Base-by-base conservation (phyloP, 805 yeast species). In the Monosporozyma aerobia region DNA sequence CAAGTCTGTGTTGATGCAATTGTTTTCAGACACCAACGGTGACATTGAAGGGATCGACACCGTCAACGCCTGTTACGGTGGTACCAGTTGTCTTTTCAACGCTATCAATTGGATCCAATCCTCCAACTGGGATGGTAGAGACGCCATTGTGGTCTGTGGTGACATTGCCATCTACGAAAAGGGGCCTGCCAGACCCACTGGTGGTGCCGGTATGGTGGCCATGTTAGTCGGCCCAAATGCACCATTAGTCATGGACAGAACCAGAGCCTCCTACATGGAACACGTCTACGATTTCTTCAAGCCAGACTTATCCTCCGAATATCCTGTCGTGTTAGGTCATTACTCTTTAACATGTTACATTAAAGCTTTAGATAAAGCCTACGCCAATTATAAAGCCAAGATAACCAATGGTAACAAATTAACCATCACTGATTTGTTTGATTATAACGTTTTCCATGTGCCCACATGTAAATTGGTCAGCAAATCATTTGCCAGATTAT, bases 131-230 rank as follows among this genome's bases (percentile, higher is more conserved):
- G 99, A 94, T 67, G 99, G 99, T 58, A 83, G 98, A 72, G 90
- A 92, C 66, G 98, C 98, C 53, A 81, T 94, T 64, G 99, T 92
- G 53, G 96, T 92, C 23, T 83, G 94, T 68, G 98, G 97, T 73
- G 99, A 94, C 73, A 94, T 94, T 71, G 99, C 99, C 67, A 84
- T 94, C 61, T 94, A 94, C 73, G 90, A 90, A 64, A 81, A 90
- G 75, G 99, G 99, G 69, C 85, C 95, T 40, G 99, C 99, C 53
- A 85, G 99, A 79, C 99, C 99, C 67, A 94, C 99, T 51, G 99
- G 99, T 71, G 99, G 99, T 76, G 97, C 95, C 52, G 99, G 99
- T 69, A 79, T 95, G 48, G 95, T 92, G 55, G 99, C 99, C 45
- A 64, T 94, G 68, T 81, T 87, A 69, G 87, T 94, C 64, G 99